These are phyloP conservation scores for Stagonosporopsis rhizophila DNA, from an alignment of 2,329 filamentous ascomycete genomes.

Conservation along the genomic window DNA sequence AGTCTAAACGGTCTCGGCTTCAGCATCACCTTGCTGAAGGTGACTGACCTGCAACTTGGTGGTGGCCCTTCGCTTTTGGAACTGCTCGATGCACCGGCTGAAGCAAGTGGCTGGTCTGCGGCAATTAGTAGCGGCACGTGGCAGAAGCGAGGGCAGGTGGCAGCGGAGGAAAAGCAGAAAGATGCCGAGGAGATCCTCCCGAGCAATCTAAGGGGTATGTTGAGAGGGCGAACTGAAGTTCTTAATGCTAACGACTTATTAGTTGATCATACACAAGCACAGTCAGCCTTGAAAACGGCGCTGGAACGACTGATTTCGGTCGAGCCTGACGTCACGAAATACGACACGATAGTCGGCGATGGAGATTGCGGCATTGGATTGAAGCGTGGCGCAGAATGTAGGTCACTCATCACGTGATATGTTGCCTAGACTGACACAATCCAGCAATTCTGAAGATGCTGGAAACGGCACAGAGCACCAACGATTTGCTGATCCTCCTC, in stretches of 20 bases:
- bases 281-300: constrained; percentile 61
- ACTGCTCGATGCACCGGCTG: constrained; percentile 71
- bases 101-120: constrained; percentile 72
- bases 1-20: constrained; percentile 76
- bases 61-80: constrained; percentile 69
- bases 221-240: neutral
- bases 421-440: constrained; percentile 34
- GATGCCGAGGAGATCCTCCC: constrained; percentile 56
- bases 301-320: constrained; percentile 68
- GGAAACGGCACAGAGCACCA: constrained; percentile 53
- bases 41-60: constrained; percentile 66
- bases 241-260: constrained; percentile 23
- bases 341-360: constrained; percentile 84
- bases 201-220: constrained; percentile 61
- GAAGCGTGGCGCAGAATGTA: constrained; percentile 81
- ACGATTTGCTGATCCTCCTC: constrained; percentile 67
- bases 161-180: constrained; percentile 51
- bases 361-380: constrained; percentile 89
- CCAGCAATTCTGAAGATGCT: constrained; percentile 54
- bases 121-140: constrained; percentile 66
- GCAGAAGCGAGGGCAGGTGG: constrained; percentile 56
- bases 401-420: constrained; percentile 43
- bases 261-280: constrained; percentile 61
- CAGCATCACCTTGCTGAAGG: constrained; percentile 70
- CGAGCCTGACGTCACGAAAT: constrained; percentile 71